Base-by-base conservation (phyloP, 2,329 filamentous ascomycete species). In the Macrophomina pseudophaseolina region DNA sequence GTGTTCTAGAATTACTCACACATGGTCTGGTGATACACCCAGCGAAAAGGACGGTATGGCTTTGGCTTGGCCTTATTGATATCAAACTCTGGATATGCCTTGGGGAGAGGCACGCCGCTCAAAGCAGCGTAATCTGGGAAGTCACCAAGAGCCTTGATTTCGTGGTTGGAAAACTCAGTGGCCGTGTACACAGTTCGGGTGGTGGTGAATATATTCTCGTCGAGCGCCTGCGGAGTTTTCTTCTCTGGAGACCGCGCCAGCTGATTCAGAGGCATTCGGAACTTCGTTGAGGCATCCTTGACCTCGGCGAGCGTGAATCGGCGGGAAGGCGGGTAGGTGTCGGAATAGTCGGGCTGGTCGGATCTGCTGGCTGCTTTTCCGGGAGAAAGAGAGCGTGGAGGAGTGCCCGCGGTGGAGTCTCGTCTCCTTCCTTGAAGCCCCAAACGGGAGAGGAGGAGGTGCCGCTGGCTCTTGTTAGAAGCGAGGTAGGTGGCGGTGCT, bases 11-110 rank as follows among this genome's bases (percentile, higher is more conserved):
- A 7, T 49, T 28, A 66, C 65, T 72, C 85, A 94, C 92, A 91
- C 93, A 97, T 96, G 0, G 92, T 96, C 74, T 97, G 93, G 74
- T 95, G 91, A 74, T 96, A 97, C 0, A 85, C 82, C 93, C 93
- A 96, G 72, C 93, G 80, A 51, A 96, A 91, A 0, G 93, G 93
- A 48, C 93, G 84, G 74, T 94, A 96, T 0, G 92, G 92, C 66
- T 93, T 84, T 1, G 92, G 86, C 9, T 84, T 72, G 0, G 92
- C 92, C 69, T 83, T 91, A 14, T 84, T 79, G 65, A 93, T 88
- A 69, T 92, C 82, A 74, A 95, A 95, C 4, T 86, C 81, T 0
- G 75, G 72, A 66, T 91, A 89, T 0, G 90, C 83, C 8, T 81
- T 70, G 0, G 93, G 93, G 54, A 90, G 79, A 1, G 91, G 90